phyloP scores from a whole-genome alignment of 148 eudicot genomes.

The Cornus florida region DNA sequence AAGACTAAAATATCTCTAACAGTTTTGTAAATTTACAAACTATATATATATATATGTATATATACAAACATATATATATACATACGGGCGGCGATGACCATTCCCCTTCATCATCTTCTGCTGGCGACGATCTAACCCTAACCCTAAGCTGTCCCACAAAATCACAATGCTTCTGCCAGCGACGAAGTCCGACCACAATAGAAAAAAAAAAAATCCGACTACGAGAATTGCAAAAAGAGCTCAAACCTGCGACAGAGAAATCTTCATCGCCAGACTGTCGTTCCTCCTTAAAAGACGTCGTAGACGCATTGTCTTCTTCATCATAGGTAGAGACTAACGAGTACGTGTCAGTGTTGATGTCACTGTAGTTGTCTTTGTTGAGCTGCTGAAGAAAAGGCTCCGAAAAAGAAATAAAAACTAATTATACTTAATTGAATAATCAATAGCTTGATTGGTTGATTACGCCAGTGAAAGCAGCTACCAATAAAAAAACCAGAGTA shows the following conservation, averaged over 20 bases:
- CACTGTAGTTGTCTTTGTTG: slow-evolving; percentile 31
- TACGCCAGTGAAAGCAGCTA: slow-evolving; percentile 49
- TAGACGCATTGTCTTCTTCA: slow-evolving; percentile 25
- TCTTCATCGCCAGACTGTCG: slow-evolving; percentile 25
- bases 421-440: slow-evolving; percentile 32
- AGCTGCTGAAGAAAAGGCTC: slow-evolving; percentile 27
- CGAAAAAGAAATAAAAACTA: slow-evolving; percentile 26
- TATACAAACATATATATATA: too few species aligned
- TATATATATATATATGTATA: too few species aligned
- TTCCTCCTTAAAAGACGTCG: slow-evolving; percentile 9
- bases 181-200: slow-evolving; percentile 49
- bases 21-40: too few species aligned
- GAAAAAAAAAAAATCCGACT: too few species aligned
- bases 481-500: slow-evolving; percentile 56
- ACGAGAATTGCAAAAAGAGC: slow-evolving; percentile 18
- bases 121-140: slow-evolving; percentile 45
- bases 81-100: too few species aligned
- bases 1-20: too few species aligned
- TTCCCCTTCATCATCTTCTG: too few species aligned
- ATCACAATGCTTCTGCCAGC: slow-evolving; percentile 63
- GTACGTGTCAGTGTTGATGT: slow-evolving; percentile 31
- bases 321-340: slow-evolving; percentile 35
- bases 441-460: slow-evolving; percentile 37
- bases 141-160: slow-evolving; percentile 62
- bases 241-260: slow-evolving; percentile 41